These are phyloP conservation scores for Hemisphaericaspora subhashii DNA, from an alignment of 1,139 yeast genomes.

Conservation along the genomic window DNA sequence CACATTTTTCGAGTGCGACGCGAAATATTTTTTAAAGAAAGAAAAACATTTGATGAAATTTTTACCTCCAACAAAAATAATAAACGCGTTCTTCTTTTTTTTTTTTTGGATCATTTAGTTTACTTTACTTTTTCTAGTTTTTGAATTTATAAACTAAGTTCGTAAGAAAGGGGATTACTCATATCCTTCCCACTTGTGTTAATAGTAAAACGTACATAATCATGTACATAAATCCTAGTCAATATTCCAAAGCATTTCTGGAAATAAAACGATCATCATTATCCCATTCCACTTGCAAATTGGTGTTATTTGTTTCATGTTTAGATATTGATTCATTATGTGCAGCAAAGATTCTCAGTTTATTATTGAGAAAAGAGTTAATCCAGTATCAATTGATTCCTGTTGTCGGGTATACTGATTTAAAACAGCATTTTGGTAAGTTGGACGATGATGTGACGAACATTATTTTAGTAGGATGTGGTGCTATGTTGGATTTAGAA, in stretches of 20 bases:
- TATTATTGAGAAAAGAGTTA: slow-evolving; percentile 72
- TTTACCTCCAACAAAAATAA: no score
- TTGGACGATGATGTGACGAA: slow-evolving; percentile 78
- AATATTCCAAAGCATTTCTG: slow-evolving; percentile 59
- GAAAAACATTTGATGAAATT: no score
- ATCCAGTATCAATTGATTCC: slow-evolving; percentile 90
- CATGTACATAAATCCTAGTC: slow-evolving; percentile 67
- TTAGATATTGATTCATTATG: slow-evolving; percentile 90
- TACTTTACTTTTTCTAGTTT: no score
- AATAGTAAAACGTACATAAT: slow-evolving; percentile 1
- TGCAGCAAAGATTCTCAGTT: slow-evolving; percentile 75
- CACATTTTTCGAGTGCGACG: no score
- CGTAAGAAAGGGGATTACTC: no score
- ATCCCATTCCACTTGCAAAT: slow-evolving; percentile 86
- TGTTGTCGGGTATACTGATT: slow-evolving; percentile 87
- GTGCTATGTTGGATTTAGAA: slow-evolving; percentile 90
- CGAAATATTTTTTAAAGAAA: no score
- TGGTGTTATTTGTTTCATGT: slow-evolving; percentile 88
- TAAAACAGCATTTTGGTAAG: slow-evolving; percentile 59
- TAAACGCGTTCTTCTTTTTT: no score
- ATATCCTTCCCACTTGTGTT: no score
- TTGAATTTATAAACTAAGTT: no score
- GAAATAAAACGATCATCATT: slow-evolving; percentile 62
- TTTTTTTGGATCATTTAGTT: no score
- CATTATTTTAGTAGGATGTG: slow-evolving; percentile 85